phyloP scores from a whole-genome alignment of 352 stramenopile genomes.

The Aphanomyces cochlioides region DNA sequence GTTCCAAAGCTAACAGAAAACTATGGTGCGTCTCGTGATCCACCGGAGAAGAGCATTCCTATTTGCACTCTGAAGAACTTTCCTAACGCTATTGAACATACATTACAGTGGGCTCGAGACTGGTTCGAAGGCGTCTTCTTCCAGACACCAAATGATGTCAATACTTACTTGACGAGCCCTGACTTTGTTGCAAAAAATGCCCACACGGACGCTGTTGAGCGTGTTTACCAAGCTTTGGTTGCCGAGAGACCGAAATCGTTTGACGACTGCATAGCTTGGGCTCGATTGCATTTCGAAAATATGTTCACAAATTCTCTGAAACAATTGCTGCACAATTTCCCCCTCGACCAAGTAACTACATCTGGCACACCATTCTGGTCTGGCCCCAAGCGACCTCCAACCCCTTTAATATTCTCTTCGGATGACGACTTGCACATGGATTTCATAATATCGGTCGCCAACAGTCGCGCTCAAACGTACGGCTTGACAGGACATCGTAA shows the following conservation, averaged over 20 bases:
- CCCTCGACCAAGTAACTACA: conserved; percentile 94
- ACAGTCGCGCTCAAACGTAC: conserved; percentile 94
- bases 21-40: conserved; percentile 97
- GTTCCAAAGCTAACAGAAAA: conserved; percentile 92
- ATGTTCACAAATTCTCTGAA: conserved; percentile 98
- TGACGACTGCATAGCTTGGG: conserved; percentile 97
- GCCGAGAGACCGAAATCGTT: conserved; percentile 89
- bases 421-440: conserved; percentile 91
- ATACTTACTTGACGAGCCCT: conserved; percentile 83
- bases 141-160: conserved; percentile 95
- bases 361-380: conserved; percentile 98
- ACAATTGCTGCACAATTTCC: conserved; percentile 98
- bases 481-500: conserved; percentile 77
- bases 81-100: conserved; percentile 99
- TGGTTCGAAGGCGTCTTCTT: conserved; percentile 99
- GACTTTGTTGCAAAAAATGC: conserved; percentile 94
- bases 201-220: conserved; percentile 94
- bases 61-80: conserved; percentile 99
- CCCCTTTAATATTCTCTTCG: conserved; percentile 89
- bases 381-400: conserved; percentile 95
- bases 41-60: conserved; percentile 98
- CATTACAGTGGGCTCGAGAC: conserved; percentile 97
- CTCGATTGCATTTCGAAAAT: conserved; percentile 96
- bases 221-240: conserved; percentile 91
- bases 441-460: conserved; percentile 95